These are phyloP conservation scores for Naganishia liquefaciens DNA, from an alignment of 1,284 basidiomycete genomes.

Conservation along the genomic window DNA sequence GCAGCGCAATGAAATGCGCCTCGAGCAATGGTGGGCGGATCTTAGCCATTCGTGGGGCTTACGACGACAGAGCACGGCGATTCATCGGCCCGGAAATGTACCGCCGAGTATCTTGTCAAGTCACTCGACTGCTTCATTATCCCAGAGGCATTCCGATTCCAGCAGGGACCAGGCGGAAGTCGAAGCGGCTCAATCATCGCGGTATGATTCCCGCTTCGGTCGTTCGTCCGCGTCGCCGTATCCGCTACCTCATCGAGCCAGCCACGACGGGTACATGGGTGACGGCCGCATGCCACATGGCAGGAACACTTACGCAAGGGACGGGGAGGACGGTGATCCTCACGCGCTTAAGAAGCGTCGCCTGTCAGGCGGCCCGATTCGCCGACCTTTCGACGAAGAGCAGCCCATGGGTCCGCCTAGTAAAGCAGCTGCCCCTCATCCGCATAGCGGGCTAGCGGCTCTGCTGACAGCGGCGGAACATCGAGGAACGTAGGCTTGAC, in stretches of 20 bases:
- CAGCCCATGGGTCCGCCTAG: neutral
- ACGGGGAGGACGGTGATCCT: neutral
- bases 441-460: constrained; percentile 18
- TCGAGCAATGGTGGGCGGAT: constrained; percentile 33
- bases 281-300: neutral
- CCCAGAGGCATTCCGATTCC: neutral
- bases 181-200: neutral
- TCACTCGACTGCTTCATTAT: neutral
- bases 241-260: neutral
- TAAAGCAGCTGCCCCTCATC: neutral
- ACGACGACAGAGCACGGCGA: constrained; percentile 8
- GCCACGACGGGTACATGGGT: neutral
- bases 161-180: neutral
- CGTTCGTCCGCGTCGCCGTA: neutral
- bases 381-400: neutral
- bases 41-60: constrained; percentile 28
- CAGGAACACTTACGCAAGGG: neutral
- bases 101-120: neutral
- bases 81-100: constrained; percentile 1
- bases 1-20: constrained; percentile 25
- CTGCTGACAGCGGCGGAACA: constrained; percentile 26
- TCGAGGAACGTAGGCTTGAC: constrained; percentile 1
- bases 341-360: constrained; percentile 16
- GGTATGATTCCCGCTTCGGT: constrained; percentile 4
- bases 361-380: constrained; percentile 1